Base-by-base conservation (phyloP, 2,329 filamentous ascomycete species). In the Claviceps citrina region DNA sequence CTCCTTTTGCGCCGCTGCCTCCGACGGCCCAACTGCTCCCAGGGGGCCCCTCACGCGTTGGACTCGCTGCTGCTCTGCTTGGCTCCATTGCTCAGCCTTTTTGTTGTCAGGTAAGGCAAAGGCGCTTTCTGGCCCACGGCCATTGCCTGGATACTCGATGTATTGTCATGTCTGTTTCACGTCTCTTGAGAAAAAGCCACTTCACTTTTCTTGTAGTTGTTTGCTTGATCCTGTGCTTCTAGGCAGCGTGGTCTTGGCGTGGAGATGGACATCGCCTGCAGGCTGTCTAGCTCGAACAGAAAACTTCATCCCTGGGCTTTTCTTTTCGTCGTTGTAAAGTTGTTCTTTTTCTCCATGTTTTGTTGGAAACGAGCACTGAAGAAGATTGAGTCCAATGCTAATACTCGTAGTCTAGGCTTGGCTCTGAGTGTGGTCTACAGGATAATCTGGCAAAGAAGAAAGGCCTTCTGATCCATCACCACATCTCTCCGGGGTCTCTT, bases 61-160 rank as follows among this genome's bases (percentile, higher is more conserved):
- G 8, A 24, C 22, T 24, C 22, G 5, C 22, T 24, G 22, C 22
- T 24, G 5, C 5, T 24, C 22, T 24, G 22, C 32, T 35, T 16
- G 32, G 20, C 32, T 31, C 4, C 12, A 8, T 26, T 39, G 3
- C 15, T 25, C 16, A 15, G 16, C 19, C 22, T 19, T 27, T 26
- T n/a, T n/a, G n/a, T n/a, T 31, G n/a, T 27, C 30, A 33, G 37
- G 37, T 39, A 39, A 39, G 37, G 9, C 10, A 10, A n/a, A 2
- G 12, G n/a, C n/a, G n/a, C 8, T 27, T 16, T 19, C 5, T 25
- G 13, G 13, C 13, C 12, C 18, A 33, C 16, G 4, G 5, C 20
- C n/a, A 13, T 26, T 26, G 33, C 10, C 22, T 25, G n/a, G n/a
- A 26, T 24, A 15, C 15, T 24, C 24, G 26, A 25, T 24, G 6